phyloP scores from a whole-genome alignment of 1,284 basidiomycete genomes.

The Sporisorium iseilematis-ciliati region DNA sequence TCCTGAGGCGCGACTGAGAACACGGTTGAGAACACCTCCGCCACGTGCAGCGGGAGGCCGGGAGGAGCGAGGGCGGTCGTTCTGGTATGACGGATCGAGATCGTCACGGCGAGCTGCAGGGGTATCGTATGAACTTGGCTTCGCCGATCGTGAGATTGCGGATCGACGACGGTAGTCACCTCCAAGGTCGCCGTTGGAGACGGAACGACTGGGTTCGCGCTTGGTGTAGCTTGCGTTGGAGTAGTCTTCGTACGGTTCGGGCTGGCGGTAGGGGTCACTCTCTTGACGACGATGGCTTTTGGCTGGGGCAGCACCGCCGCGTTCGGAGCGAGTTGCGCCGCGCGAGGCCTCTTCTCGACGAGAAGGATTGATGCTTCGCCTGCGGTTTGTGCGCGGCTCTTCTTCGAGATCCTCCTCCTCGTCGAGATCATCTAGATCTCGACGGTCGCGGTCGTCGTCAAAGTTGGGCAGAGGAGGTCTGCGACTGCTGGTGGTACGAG shows the following conservation, averaged over 20 bases:
- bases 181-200: slow-evolving; percentile 21
- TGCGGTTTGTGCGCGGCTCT: slow-evolving; percentile 13
- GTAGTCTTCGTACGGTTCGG: slow-evolving; percentile 45
- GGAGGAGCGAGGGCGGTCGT: slow-evolving; percentile 12
- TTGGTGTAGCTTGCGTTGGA: slow-evolving; percentile 26
- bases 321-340: slow-evolving; percentile 18
- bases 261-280: slow-evolving; percentile 33
- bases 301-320: slow-evolving; percentile 3
- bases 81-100: slow-evolving; percentile 4
- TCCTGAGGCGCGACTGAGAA: slow-evolving; percentile 31
- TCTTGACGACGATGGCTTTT: slow-evolving; percentile 31
- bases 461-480: slow-evolving; percentile 34
- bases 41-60: slow-evolving; percentile 7
- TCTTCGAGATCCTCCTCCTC: slow-evolving; percentile 26
- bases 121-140: slow-evolving; percentile 32
- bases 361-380: slow-evolving; percentile 19
- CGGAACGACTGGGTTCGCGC: slow-evolving; percentile 14
- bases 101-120: slow-evolving; percentile 36
- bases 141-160: slow-evolving; percentile 1
- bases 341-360: slow-evolving; percentile 4
- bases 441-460: slow-evolving; percentile 16
- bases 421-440: slow-evolving; percentile 32
- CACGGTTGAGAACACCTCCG: slow-evolving; percentile 37
- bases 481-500: slow-evolving; percentile 22
- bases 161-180: slow-evolving; percentile 20